A percentile compares a stretch with the other conserved stretches of the same genome.
These are phyloP conservation scores for Hypomyces rosellus DNA, from an alignment of 2,329 filamentous ascomycete genomes.

Conservation along the genomic window DNA sequence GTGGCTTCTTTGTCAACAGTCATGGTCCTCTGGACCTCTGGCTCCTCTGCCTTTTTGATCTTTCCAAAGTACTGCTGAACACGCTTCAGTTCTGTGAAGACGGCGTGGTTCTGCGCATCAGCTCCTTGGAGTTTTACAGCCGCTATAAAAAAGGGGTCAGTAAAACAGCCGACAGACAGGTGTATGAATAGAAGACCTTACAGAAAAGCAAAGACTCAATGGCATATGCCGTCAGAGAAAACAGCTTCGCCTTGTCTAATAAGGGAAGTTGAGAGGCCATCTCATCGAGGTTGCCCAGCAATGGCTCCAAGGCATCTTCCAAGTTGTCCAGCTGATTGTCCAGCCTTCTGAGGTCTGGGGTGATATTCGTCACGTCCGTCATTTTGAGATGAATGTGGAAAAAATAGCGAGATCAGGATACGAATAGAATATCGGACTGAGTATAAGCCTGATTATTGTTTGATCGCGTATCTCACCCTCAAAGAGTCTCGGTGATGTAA, in stretches of 20 bases:
- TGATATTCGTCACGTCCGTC: conserved; percentile 47
- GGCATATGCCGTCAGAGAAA: conserved; percentile 80
- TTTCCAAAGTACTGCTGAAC: conserved; percentile 91
- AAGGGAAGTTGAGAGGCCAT: conserved; percentile 74
- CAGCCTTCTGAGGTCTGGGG: conserved; percentile 65
- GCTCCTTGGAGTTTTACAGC: conserved; percentile 72
- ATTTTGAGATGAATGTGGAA: conserved; percentile 21
- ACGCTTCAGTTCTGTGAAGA: conserved; percentile 79
- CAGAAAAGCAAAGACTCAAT: conserved; percentile 88
- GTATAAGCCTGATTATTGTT: no score
- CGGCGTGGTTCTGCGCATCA: conserved; percentile 75
- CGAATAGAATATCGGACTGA: neutral
- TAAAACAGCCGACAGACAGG: neutral
- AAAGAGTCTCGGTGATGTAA: neutral
- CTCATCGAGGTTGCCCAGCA: conserved; percentile 61
- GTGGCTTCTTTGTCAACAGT: conserved; percentile 70
- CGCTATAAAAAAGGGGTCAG: conserved; percentile 33
- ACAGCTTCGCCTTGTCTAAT: conserved; percentile 92
- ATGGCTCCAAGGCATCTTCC: conserved; percentile 65
- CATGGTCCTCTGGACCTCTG: conserved; percentile 45
- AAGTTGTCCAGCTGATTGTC: conserved; percentile 74
- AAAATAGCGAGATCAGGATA: neutral
- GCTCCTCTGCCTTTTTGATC: conserved; percentile 70
- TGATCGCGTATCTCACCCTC: neutral
- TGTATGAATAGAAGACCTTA: conserved; percentile 34